These are phyloP conservation scores for Plantago elongata DNA, from an alignment of 257 asterid species.

Conservation along the genomic window DNA sequence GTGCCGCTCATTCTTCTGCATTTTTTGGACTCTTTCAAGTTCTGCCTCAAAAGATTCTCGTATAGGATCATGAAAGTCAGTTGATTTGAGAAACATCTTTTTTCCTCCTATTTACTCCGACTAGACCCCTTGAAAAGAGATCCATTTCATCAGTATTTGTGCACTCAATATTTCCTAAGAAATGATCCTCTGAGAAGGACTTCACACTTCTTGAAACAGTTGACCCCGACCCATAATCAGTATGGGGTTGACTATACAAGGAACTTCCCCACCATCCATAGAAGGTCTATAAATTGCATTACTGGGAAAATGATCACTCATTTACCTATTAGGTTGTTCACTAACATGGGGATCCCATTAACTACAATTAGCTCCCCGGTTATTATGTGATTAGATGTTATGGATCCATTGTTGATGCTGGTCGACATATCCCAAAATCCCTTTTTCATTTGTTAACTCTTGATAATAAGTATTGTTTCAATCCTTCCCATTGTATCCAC, in stretches of 20 bases:
- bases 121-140: slow-evolving; percentile 64
- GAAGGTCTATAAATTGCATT: slow-evolving; percentile 35
- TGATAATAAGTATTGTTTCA: slow-evolving; percentile 28
- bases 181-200: slow-evolving; percentile 54
- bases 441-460: slow-evolving; percentile 53
- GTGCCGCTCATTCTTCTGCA: slow-evolving; percentile 94
- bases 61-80: slow-evolving; percentile 80
- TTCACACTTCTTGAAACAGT: slow-evolving; percentile 45
- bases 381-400: slow-evolving; percentile 38
- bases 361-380: slow-evolving; percentile 43
- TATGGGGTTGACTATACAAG: slow-evolving; percentile 37
- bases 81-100: slow-evolving; percentile 56
- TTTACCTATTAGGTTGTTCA: slow-evolving; percentile 51
- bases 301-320: slow-evolving; percentile 45
- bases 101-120: slow-evolving; percentile 80
- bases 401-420: slow-evolving; percentile 41
- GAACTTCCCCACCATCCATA: slow-evolving; percentile 45
- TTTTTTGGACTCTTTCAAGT: slow-evolving; percentile 90
- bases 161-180: slow-evolving; percentile 38
- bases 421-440: slow-evolving; percentile 41
- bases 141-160: slow-evolving; percentile 72
- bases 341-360: slow-evolving; percentile 42
- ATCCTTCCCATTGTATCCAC: slow-evolving; percentile 43
- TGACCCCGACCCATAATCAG: slow-evolving; percentile 48
- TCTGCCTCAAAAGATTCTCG: slow-evolving; percentile 98